These are phyloP conservation scores for Sutorius eximius DNA, from an alignment of 1,284 basidiomycete genomes.

Conservation along the genomic window DNA sequence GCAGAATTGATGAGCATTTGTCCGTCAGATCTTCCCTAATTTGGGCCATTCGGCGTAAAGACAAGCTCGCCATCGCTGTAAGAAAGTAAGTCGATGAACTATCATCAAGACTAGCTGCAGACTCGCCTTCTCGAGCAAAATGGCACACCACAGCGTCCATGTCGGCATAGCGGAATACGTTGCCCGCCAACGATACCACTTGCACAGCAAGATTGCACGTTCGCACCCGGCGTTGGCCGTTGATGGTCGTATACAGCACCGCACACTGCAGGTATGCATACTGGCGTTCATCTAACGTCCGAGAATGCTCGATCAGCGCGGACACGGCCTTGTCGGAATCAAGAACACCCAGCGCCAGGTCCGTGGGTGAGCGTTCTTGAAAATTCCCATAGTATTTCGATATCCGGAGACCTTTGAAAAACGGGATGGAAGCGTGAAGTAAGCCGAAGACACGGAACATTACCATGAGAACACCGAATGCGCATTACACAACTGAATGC, in stretches of 20 bases:
- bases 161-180: conserved; percentile 92
- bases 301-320: conserved; percentile 62
- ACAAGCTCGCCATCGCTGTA: conserved; percentile 69
- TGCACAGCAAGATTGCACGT: conserved; percentile 84
- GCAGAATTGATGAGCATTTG: conserved; percentile 78
- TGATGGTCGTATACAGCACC: conserved; percentile 80
- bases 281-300: conserved; percentile 71
- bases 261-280: conserved; percentile 91
- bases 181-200: conserved; percentile 82
- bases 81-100: neutral
- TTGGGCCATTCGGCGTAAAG: conserved; percentile 63
- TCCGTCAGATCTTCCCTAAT: conserved; percentile 88
- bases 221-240: conserved; percentile 84
- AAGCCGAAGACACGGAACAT: conserved; percentile 6
- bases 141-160: conserved; percentile 82
- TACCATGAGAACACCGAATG: conserved; percentile 87
- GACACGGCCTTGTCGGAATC: conserved; percentile 83
- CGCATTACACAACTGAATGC: conserved; percentile 83
- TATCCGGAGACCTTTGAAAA: conserved; percentile 64
- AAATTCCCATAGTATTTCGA: conserved; percentile 81
- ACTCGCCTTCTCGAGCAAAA: conserved; percentile 77
- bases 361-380: conserved; percentile 71
- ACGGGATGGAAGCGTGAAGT: conserved; percentile 5
- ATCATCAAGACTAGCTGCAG: neutral
- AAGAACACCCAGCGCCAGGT: conserved; percentile 79